These are phyloP conservation scores for Cyberlindnera euphorbiiphila DNA, from an alignment of 805 yeast genomes.

Conservation along the genomic window DNA sequence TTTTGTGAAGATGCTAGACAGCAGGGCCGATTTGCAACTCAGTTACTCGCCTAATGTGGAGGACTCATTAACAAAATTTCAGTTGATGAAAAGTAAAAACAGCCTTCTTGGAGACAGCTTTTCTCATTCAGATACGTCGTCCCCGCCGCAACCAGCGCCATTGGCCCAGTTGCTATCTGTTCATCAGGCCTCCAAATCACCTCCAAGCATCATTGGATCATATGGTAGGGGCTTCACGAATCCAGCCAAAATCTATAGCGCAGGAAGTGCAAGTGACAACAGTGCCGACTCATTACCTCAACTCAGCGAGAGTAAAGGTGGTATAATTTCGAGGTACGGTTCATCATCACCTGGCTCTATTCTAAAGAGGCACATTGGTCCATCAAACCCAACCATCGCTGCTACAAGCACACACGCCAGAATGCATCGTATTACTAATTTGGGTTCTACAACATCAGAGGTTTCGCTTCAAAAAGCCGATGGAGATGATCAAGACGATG, in stretches of 20 bases:
- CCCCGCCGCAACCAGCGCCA: conserved; percentile 20
- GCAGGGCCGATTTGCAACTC: conserved; percentile 48
- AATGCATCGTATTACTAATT: conserved; percentile 24
- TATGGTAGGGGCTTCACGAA: conserved; percentile 22
- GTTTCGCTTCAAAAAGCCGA: conserved; percentile 29
- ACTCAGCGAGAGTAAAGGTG: conserved; percentile 11
- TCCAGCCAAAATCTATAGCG: conserved; percentile 30
- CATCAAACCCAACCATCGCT: conserved; percentile 31
- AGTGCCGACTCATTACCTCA: conserved; percentile 23
- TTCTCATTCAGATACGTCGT: conserved; percentile 26
- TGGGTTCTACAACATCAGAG: background rate
- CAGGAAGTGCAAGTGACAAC: conserved; percentile 12
- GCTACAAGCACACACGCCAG: conserved; percentile 30
- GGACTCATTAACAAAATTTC: conserved; percentile 49
- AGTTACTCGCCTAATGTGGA: conserved; percentile 30
- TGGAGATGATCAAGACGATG: conserved; percentile 43
- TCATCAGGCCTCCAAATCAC: conserved; percentile 9
- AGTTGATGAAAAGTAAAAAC: conserved; percentile 47
- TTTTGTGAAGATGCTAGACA: conserved; percentile 68
- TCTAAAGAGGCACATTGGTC: conserved; percentile 22
- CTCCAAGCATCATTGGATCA: conserved; percentile 11
- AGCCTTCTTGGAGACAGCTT: conserved; percentile 51
- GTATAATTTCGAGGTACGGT: conserved; percentile 13
- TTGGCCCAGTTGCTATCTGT: background rate
- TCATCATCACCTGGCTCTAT: conserved; percentile 23